Percentiles rank a stretch among this genome's conserved stretches.
phyloP scores from a whole-genome alignment of 2,329 filamentous ascomycete species.

The Nigrospora sphaerica region DNA sequence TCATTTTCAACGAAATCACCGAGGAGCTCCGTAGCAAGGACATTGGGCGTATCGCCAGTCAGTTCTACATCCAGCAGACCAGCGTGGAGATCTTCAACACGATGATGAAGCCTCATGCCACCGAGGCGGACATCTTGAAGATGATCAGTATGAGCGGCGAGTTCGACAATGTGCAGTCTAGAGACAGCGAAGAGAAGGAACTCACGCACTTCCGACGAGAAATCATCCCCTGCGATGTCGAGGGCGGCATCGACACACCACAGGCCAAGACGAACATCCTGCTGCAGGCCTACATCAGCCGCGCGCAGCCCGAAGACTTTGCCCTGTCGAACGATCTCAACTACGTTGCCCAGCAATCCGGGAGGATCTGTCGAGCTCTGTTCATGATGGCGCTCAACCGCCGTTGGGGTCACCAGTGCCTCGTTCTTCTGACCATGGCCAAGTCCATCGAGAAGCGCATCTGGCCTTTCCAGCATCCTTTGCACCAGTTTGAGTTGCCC shows the following conservation, averaged over 20 bases:
- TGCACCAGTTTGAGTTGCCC: constrained; percentile 90
- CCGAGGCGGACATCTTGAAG: constrained; percentile 84
- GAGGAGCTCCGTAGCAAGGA: constrained; percentile 93
- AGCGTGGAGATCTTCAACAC: constrained; percentile 95
- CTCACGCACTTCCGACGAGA: constrained; percentile 67
- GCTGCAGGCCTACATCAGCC: constrained; percentile 88
- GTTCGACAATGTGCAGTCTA: constrained; percentile 92
- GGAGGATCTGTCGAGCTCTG: constrained; percentile 85
- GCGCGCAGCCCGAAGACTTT: constrained; percentile 84
- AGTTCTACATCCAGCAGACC: constrained; percentile 90
- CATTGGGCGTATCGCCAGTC: constrained; percentile 91
- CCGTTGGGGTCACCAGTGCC: constrained; percentile 91
- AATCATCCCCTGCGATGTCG: constrained; percentile 69
- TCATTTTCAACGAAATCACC: constrained; percentile 92
- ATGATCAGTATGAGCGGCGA: constrained; percentile 98
- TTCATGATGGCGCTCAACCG: constrained; percentile 98
- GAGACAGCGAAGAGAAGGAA: constrained; percentile 86
- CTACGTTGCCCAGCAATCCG: constrained; percentile 93
- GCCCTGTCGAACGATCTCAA: constrained; percentile 85
- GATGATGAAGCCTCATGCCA: constrained; percentile 80
- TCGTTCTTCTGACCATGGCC: constrained; percentile 83
- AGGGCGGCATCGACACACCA: constrained; percentile 60
- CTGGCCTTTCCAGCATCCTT: constrained; percentile 91
- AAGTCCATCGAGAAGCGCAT: constrained; percentile 96
- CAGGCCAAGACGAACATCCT: constrained; percentile 95